A percentile compares a stretch with the other conserved stretches of the same genome.
Conservation (phyloP, 2,329 filamentous ascomycete species). For the Hypoxylon sp. region DNA sequence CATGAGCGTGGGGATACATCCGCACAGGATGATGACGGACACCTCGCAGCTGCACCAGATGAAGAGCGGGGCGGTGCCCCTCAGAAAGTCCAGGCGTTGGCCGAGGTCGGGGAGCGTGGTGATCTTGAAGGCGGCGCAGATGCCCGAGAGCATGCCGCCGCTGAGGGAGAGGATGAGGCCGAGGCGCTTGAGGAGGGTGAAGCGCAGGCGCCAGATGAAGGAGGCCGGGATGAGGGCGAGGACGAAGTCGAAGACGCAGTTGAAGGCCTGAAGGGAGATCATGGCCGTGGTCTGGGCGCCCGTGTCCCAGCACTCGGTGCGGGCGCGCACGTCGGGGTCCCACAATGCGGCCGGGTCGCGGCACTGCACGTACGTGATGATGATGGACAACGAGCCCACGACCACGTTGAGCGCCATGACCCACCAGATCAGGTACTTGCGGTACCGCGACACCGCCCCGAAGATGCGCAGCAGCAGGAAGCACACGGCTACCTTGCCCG, state of each 20-base stretch:
- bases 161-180: conserved; percentile 1
- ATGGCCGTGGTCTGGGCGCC: background rate
- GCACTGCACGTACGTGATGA: conserved; percentile 21
- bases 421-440: background rate
- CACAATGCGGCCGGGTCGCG: conserved; percentile 10
- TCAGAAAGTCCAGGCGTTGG: background rate
- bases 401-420: background rate
- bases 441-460: background rate
- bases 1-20: conserved; percentile 1
- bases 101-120: background rate
- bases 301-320: conserved; percentile 6
- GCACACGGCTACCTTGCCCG: conserved; percentile 14
- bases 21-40: conserved; percentile 10
- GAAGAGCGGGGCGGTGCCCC: background rate
- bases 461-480: conserved; percentile 12
- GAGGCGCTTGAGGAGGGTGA: background rate
- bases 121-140: conserved; percentile 19
- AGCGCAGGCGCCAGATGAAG: conserved; percentile 7
- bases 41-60: conserved; percentile 4
- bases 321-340: background rate
- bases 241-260: conserved; percentile 7
- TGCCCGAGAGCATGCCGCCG: conserved; percentile 1
- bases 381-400: background rate
- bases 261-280: background rate
- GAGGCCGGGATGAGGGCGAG: conserved; percentile 7